phyloP scores from a whole-genome alignment of 345 rosid species.

The Syzygium oleosum region DNA sequence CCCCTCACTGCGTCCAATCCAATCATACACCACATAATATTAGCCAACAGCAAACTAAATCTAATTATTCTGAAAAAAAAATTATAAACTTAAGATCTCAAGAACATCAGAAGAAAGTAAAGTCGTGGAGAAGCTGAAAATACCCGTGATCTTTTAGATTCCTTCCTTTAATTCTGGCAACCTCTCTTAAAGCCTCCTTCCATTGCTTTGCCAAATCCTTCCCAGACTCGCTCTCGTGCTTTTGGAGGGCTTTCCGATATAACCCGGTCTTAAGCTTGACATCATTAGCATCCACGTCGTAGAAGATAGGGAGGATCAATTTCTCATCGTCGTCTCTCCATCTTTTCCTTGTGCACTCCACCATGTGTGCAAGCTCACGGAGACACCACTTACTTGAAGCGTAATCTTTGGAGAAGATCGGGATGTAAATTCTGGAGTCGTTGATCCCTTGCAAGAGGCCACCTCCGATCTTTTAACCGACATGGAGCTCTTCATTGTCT shows the following conservation, averaged over 20 bases:
- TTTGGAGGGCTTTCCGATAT: too few species aligned
- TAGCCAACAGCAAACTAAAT: neutral
- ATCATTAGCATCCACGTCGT: neutral
- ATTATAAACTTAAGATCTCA: too few species aligned
- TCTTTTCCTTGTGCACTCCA: too few species aligned
- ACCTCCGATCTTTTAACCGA: neutral
- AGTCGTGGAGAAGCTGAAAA: too few species aligned
- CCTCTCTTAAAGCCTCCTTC: too few species aligned
- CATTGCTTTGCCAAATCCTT: too few species aligned
- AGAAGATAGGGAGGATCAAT: neutral
- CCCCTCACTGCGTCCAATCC: neutral
- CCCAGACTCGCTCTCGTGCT: too few species aligned
- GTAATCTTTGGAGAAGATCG: neutral
- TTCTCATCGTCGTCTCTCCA: neutral
- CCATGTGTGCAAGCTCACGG: neutral
- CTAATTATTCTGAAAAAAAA: too few species aligned
- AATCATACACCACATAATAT: neutral
- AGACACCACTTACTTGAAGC: conserved; percentile 1
- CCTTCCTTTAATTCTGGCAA: too few species aligned
- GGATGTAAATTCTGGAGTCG: neutral
- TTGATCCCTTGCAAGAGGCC: neutral
- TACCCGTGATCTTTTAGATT: too few species aligned
- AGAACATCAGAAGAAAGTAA: too few species aligned
- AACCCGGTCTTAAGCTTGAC: neutral
- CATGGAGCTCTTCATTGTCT: neutral